Evolutionary conservation across 78 protist genomes (phyloP).

Genomic region (Capsaspora owczarzaki): DNA sequence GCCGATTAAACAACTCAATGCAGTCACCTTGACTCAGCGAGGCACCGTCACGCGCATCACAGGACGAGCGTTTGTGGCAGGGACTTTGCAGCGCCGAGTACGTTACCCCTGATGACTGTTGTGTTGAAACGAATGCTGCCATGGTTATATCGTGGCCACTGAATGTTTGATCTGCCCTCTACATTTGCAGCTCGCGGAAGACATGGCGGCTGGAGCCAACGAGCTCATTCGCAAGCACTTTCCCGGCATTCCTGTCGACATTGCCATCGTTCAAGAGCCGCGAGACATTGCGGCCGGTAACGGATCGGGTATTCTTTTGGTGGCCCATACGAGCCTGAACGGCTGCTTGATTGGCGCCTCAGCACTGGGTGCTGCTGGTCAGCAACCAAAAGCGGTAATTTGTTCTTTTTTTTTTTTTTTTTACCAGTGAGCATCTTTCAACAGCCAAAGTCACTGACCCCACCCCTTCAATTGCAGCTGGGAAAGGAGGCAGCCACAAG

Average conservation of each 20-base stretch:
- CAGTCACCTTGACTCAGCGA: too few species aligned
- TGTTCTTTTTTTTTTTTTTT: not conserved
- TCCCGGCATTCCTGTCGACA: not conserved
- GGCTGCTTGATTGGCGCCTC: not conserved
- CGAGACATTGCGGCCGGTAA: not conserved
- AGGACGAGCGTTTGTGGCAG: not conserved
- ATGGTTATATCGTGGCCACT: not conserved
- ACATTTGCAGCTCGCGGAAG: not conserved
- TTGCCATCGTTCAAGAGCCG: not conserved
- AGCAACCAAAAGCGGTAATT: not conserved
- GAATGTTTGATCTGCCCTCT: not conserved
- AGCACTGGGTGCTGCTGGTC: not conserved
- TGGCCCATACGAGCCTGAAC: not conserved
- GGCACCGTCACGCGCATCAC: not conserved
- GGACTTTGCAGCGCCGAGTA: not conserved
- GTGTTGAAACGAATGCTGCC: not conserved
- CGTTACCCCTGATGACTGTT: not conserved
- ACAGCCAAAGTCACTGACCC: not conserved
- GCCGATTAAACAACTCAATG: too few species aligned
- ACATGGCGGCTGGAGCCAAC: not conserved
- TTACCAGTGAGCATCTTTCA: not conserved
- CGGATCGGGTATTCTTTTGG: not conserved
- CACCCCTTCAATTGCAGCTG: not conserved
- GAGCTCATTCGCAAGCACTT: not conserved
- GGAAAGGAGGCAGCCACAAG: not conserved